Conservation (phyloP, 306 rosid species). For the Oemleria cerasiformis region DNA sequence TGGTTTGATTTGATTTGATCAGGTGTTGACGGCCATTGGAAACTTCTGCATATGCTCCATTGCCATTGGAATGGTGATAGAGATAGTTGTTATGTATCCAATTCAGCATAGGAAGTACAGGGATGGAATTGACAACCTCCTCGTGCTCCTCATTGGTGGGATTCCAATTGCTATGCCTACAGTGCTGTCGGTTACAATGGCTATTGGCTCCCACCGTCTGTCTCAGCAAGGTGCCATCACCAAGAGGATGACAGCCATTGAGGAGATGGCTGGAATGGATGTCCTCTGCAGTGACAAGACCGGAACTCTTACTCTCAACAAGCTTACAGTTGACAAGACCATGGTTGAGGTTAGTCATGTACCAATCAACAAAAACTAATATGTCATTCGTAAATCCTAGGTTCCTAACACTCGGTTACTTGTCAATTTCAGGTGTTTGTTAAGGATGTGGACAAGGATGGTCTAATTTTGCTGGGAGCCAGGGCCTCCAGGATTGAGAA, state of each 20-base stretch:
- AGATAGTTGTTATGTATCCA: slow-evolving; percentile 78
- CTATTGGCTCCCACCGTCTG: slow-evolving; percentile 83
- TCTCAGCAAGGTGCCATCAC: slow-evolving; percentile 93
- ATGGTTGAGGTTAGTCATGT: slow-evolving; percentile 57
- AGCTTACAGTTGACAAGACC: slow-evolving; percentile 76
- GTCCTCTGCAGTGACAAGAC: slow-evolving; percentile 91
- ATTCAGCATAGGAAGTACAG: slow-evolving; percentile 72
- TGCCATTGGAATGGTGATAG: slow-evolving; percentile 67
- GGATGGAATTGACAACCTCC: slow-evolving; percentile 75
- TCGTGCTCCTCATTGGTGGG: slow-evolving; percentile 94
- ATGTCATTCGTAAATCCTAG: neutral
- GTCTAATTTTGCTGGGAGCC: slow-evolving; percentile 62
- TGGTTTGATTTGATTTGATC: neutral
- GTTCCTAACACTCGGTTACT: too few species aligned
- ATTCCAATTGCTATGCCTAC: slow-evolving; percentile 98
- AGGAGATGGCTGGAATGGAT: slow-evolving; percentile 97
- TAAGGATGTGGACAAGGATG: slow-evolving; percentile 58
- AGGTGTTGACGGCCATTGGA: slow-evolving; percentile 89
- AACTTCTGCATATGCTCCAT: slow-evolving; percentile 92
- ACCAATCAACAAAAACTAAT: too few species aligned
- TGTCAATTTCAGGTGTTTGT: slow-evolving; percentile 46
- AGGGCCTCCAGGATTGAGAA: slow-evolving; percentile 88
- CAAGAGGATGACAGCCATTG: slow-evolving; percentile 96
- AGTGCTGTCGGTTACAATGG: slow-evolving; percentile 93
- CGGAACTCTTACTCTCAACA: slow-evolving; percentile 83